Evolutionary conservation across 352 stramenopile genomes (phyloP).

Genomic region (Phytophthora tentaculata): DNA sequence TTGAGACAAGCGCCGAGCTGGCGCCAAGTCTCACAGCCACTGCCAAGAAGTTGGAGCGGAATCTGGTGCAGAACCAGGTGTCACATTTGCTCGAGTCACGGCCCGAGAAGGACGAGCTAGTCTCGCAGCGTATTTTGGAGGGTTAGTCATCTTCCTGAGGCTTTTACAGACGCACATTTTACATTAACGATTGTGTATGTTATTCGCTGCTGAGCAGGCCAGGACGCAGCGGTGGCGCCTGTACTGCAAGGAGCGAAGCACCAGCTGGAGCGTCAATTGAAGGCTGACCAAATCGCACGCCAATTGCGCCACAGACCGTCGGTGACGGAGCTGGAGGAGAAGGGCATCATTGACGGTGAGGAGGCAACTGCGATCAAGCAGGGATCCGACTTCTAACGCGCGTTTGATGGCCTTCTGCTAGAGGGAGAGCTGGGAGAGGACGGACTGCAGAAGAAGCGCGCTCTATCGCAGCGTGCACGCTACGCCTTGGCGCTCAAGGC

Average conservation of each 20-base stretch:
- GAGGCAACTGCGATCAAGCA: slow-evolving; percentile 13
- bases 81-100: slow-evolving; percentile 79
- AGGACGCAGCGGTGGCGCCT: slow-evolving; percentile 53
- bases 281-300: slow-evolving; percentile 68
- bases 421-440: slow-evolving; percentile 72
- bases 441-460: slow-evolving; percentile 47
- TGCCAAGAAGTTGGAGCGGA: slow-evolving; percentile 81
- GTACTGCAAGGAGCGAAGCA: slow-evolving; percentile 76
- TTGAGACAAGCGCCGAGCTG: slow-evolving; percentile 66
- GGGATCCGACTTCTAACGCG: slow-evolving; percentile 1
- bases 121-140: slow-evolving; percentile 76
- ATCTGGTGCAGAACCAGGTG: slow-evolving; percentile 83
- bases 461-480: slow-evolving; percentile 63
- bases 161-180: too few relatives aligned
- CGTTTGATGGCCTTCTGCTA: slow-evolving; percentile 30
- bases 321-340: slow-evolving; percentile 75
- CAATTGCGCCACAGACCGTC: slow-evolving; percentile 77
- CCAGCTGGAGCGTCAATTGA: slow-evolving; percentile 76
- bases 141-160: slow-evolving; percentile 31
- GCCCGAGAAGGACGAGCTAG: slow-evolving; percentile 80
- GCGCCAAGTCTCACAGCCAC: slow-evolving; percentile 72
- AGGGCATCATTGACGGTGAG: slow-evolving; percentile 77
- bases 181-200: too few relatives aligned
- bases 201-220: slow-evolving; percentile 30
- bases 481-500: slow-evolving; percentile 87